Base-by-base conservation (phyloP, 176 grass and related monocot genomes). In the Musa schizocarpa region DNA sequence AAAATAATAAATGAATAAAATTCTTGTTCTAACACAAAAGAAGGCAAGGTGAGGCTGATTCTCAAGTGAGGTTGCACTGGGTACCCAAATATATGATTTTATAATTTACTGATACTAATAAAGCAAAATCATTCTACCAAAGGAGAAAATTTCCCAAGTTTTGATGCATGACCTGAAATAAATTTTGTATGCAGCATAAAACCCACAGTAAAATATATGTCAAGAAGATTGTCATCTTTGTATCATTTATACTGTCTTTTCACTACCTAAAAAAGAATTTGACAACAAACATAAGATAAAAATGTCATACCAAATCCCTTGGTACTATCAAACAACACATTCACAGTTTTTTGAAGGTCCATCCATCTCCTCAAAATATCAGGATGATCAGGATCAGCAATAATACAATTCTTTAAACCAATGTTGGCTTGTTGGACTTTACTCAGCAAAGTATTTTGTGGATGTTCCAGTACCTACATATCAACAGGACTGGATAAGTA, bases 321-420 rank as follows among this genome's bases (percentile, higher is more conserved):
- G 81, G 69, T 92, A 73, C 83, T 92, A 81, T 96, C 93, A 76
- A 87, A 96, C 74, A 92, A 81, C 50, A 96, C 82, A 79, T 87
- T 90, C 81, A 96, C 87, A 76, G 69, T 87, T 76, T 64, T 76
- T 78, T 92, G 89, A 75, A 96, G 87, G 78, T 88, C 81, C 89
- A 92, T 96, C 93, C 93, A 96, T 79, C 85, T 86, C 82, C 69
- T 88, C 68, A 88, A 71, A 88, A 90, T 80, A 75, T 89, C 89
- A 77, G 80, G 65, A 75, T 81, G 71, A 76, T 82, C 86, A 24
- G 67, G 56, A 83, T 73, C n/a, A 14, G 24, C 7, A 9, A 54
- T 43, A 74, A 17, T 85, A n/a, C 53, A 67, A 78, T 76, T 20
- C 63, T 83, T 81, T 50, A 92, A 82, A 0, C 24, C 69, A 79